Evolutionary conservation across 2,329 filamentous ascomycete genomes (phyloP), one percentile per base, ranked within the genome.

Genomic region (Fusarium virguliforme): DNA sequence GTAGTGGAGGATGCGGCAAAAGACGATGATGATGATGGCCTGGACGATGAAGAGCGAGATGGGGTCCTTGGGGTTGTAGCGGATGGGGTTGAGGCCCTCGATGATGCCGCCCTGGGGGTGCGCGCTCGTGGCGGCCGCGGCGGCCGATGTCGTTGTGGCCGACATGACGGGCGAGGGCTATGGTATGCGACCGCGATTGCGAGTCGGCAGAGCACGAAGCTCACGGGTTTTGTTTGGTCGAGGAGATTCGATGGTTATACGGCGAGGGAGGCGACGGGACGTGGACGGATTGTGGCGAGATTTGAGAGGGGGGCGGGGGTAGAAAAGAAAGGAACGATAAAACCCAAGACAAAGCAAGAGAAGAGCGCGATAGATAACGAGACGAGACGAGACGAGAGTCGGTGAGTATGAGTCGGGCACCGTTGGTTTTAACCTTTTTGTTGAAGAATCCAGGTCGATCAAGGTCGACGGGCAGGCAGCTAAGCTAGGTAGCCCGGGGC

Each of bases 41-140:
- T 83, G 62, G 15, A 74, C 40, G 40, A 69, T 67, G 55, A 67
- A 76, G 58, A 76, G 74, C 50, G 89, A 88, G 68, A 95, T 90
- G 7, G 92, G 93, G 71, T 94, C 91, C 63, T 88, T 91, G 10
- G 90, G 76, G 73, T 92, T 89, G 81, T 92, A 94, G 32, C 86
- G 78, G 32, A 91, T 85, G 1, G 93, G 93, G 70, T 94, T 90
- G 58, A 87, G 82, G 46, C 90, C 90, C 71, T 94, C 92, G 46
- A 95, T 83, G 65, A 95, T 88, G 69, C 93, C 93, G 60, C 83
- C 84, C 70, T 86, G 85, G 8, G 83, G 78, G 22, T 80, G 60
- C 1, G 78, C 82, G 55, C 80, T 78, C 4, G 80, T 75, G 35
- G 78, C 74, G 18, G 79, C 67, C 10, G 76, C 74, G 7, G 76